Base-by-base conservation (phyloP, 495 filamentous ascomycete genomes). In the Penicillium silybi region DNA sequence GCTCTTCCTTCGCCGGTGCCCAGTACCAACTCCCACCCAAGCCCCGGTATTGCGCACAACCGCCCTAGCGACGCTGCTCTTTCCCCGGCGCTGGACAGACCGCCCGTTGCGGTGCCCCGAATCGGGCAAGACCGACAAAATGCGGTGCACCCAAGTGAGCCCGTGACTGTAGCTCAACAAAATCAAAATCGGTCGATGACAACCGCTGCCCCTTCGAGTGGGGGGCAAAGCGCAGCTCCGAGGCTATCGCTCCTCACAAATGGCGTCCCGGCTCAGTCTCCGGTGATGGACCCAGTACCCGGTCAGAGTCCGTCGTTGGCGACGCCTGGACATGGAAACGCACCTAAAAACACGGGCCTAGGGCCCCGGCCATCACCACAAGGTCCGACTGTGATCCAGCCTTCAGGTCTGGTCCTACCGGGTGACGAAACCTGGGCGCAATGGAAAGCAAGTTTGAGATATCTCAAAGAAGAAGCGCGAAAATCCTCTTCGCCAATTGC, bases 1-100 rank as follows among this genome's bases (percentile, higher is more conserved):
- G 54, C 52, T 11, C 48, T 61, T 29, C 57, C 52, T 4, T 61
- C 60, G 8, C 61, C 63, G 0, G 57, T 54, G 8, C 59, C 41
- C 19, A 65, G 54, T 26, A 34, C 57, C 29, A 46, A 20, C 9
- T 53, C 54, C 41, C 50, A 59, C 29, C 44, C 51, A 7, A 63
- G 52, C 40, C 57, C 57, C 23, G 49, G 46, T 35, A 17, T 25
- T 6, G 23, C 34, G 38, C 32, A 45, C 3, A 44, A 18, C 19
- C 25, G n/a, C n/a, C 29, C 26, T 23, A 7, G 16, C 37, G 37
- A 16, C 27, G 40, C 15, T 17, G n/a, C 39, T 18, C 7, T 27
- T 35, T 9, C 18, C 13, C 32, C 27, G 11, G 41, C 34, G 15
- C 9, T 41, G 8, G 32, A 51, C 34, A 26, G 26, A 20, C 29